Conservation (phyloP, 2,329 filamentous ascomycete species). For the Colletotrichum somersetense region DNA sequence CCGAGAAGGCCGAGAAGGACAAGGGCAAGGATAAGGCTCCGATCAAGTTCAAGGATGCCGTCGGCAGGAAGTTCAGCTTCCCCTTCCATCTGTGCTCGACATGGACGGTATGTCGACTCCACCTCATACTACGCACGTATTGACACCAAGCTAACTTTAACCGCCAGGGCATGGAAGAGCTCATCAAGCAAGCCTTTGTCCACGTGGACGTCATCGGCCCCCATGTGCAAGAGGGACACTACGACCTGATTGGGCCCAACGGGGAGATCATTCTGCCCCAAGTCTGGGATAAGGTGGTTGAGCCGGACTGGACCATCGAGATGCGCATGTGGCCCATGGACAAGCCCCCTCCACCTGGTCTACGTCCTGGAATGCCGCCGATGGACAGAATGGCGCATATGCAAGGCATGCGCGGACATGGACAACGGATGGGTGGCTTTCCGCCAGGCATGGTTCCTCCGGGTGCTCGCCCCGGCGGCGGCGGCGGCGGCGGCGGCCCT, state of each 20-base stretch:
- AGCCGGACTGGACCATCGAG: constrained; percentile 80
- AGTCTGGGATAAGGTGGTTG: constrained; percentile 84
- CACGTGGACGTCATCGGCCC: constrained; percentile 82
- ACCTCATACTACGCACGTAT: neutral
- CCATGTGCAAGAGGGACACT: constrained; percentile 82
- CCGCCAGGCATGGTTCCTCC: constrained; percentile 26
- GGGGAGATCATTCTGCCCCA: constrained; percentile 85
- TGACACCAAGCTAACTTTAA: constrained; percentile 44
- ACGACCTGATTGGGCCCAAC: constrained; percentile 83
- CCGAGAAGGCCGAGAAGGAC: constrained; percentile 62
- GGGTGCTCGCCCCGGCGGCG: constrained; percentile 26
- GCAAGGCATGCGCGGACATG: constrained; percentile 7
- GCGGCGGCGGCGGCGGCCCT: constrained; percentile 12
- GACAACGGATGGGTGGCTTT: constrained; percentile 1
- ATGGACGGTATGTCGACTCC: constrained; percentile 75
- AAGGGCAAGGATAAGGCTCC: constrained; percentile 72
- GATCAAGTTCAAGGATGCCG: constrained; percentile 91
- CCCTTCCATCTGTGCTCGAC: constrained; percentile 87
- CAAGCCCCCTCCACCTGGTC: constrained; percentile 26
- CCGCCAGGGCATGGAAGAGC: constrained; percentile 83
- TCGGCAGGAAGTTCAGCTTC: constrained; percentile 92
- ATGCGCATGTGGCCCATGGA: constrained; percentile 75
- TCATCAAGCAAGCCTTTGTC: constrained; percentile 86
- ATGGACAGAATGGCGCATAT: constrained; percentile 15
- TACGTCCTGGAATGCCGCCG: constrained; percentile 11